Evolutionary conservation across 2,329 filamentous ascomycete species (phyloP).

Genomic region (Sporothrix brasiliensis): DNA sequence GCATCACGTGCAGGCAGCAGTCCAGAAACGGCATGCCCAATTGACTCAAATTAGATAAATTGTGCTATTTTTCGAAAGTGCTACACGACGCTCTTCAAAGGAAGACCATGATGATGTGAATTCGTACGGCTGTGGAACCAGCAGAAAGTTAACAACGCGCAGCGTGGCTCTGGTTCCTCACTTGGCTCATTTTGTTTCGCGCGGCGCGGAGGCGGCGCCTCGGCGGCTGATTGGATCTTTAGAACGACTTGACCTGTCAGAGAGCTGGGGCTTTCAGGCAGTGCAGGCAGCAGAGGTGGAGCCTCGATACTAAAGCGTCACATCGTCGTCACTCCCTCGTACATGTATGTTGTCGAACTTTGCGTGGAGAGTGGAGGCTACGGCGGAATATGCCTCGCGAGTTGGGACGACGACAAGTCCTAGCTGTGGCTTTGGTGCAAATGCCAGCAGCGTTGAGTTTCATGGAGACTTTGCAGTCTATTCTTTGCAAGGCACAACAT

Average conservation of each 20-base stretch:
- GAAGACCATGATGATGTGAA: neutral
- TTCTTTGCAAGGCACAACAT: neutral
- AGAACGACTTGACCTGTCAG: neutral
- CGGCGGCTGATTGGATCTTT: neutral
- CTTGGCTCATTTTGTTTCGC: neutral
- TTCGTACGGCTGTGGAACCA: too few species aligned
- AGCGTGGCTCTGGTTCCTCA: neutral
- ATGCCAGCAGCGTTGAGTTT: neutral
- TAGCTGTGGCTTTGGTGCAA: neutral
- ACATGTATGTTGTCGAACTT: neutral
- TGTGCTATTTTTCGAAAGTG: neutral
- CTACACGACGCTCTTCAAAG: too few species aligned
- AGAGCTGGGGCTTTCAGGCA: neutral
- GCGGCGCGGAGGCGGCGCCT: slow-evolving; percentile 19
- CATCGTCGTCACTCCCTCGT: neutral
- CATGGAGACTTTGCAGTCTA: neutral
- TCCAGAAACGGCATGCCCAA: neutral
- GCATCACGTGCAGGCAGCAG: slow-evolving; percentile 22
- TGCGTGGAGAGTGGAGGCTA: neutral
- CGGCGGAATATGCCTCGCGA: slow-evolving; percentile 11
- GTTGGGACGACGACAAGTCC: slow-evolving; percentile 7
- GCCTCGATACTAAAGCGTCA: neutral
- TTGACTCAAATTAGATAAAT: neutral
- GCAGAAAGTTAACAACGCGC: neutral
- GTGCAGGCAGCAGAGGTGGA: slow-evolving; percentile 24